phyloP scores from a whole-genome alignment of 73 alveolate genomes.

The Paramecium sonneborni region DNA sequence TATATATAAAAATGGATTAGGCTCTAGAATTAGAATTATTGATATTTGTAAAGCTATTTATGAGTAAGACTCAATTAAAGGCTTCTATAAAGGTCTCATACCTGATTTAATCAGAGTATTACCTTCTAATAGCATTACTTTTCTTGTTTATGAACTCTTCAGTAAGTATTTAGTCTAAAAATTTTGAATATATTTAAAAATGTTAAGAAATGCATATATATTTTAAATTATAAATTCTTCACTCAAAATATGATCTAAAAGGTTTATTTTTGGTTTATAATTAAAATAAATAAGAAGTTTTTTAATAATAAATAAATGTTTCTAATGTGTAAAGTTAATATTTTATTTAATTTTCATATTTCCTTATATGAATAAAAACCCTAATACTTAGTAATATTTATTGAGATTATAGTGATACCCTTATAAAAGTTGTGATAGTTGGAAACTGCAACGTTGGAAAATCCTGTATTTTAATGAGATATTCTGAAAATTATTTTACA shows the following conservation, averaged over 20 bases:
- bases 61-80: slow-evolving; percentile 21
- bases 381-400: background rate
- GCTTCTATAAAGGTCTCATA: slow-evolving; percentile 58
- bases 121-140: slow-evolving; percentile 52
- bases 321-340: background rate
- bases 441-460: slow-evolving; percentile 19
- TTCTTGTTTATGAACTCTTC: slow-evolving; percentile 52
- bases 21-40: background rate
- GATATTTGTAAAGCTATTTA: background rate
- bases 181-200: background rate
- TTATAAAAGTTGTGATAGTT: background rate
- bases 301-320: too few species aligned
- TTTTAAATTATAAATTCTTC: too few species aligned
- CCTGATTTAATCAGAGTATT: slow-evolving; percentile 60
- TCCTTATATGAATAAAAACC: background rate
- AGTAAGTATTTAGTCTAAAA: background rate
- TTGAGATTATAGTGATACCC: background rate
- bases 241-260: too few species aligned
- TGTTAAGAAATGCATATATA: too few species aligned
- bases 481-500: background rate
- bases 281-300: too few species aligned
- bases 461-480: slow-evolving; percentile 24
- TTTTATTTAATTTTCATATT: background rate
- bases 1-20: background rate
- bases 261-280: too few species aligned